Evolutionary conservation across 208 protist genomes (phyloP).

Genomic region (Herpetomonas tarakana): DNA sequence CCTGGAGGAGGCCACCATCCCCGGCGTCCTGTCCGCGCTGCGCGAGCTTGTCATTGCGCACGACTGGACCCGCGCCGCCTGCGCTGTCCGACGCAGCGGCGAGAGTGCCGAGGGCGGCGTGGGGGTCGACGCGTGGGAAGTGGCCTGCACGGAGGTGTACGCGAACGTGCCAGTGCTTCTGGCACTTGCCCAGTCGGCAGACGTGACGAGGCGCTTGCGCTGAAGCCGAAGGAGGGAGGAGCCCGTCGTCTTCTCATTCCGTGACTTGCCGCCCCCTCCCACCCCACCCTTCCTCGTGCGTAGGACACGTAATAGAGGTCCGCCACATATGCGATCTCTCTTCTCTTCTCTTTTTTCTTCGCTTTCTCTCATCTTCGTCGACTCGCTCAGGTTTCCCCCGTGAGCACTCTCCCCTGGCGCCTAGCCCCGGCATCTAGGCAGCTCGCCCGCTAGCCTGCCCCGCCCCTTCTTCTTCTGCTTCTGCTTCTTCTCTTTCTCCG

Average conservation of each 20-base stretch:
- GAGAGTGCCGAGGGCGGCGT: not conserved
- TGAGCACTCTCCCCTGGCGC: no score
- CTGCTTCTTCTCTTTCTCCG: constrained; percentile 1
- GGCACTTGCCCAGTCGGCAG: constrained; percentile 19
- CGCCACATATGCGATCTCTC: no score
- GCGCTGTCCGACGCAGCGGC: not conserved
- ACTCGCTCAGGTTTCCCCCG: no score
- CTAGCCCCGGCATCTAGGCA: no score
- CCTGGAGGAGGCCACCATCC: constrained; percentile 18
- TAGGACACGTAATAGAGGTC: no score
- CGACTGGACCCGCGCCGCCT: constrained; percentile 20
- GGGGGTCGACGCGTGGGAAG: constrained; percentile 1
- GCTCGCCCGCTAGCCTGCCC: no score
- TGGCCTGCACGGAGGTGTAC: constrained; percentile 29
- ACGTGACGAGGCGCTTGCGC: constrained; percentile 4
- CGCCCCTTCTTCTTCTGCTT: constrained; percentile 8
- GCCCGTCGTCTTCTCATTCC: not conserved
- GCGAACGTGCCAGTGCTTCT: constrained; percentile 34
- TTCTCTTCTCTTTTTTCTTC: no score
- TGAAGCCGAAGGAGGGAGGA: not conserved
- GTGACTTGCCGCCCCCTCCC: no score
- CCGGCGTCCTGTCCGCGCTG: constrained; percentile 18
- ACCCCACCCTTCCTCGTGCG: no score
- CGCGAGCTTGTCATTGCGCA: constrained; percentile 25
- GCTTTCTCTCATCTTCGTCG: no score